Evolutionary conservation across 2,329 filamentous ascomycete genomes (phyloP).

Genomic region (Ambrosiella cleistominuta): DNA sequence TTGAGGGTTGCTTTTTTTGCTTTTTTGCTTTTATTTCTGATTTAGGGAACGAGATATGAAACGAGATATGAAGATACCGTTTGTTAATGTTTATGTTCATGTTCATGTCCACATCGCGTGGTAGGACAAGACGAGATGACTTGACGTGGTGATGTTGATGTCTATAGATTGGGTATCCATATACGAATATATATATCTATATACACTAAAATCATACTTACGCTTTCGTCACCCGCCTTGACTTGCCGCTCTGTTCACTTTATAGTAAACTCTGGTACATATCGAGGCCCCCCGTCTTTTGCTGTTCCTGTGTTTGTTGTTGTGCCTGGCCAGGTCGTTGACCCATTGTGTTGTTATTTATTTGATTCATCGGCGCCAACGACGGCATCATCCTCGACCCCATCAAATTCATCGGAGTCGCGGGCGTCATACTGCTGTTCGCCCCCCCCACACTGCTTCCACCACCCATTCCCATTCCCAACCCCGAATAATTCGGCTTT

Average conservation of each 20-base stretch:
- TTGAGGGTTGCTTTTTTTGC: not conserved
- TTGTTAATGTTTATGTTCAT: no score
- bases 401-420: not conserved
- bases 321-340: not conserved
- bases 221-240: no score
- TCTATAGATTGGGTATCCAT: not conserved
- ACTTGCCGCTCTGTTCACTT: not conserved
- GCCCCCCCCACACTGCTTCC: not conserved
- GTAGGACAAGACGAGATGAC: no score
- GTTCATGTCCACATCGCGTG: no score
- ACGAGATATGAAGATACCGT: no score
- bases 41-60: not conserved
- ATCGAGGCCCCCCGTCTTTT: conserved; percentile 38
- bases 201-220: no score
- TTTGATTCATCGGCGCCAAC: not conserved
- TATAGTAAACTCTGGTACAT: conserved; percentile 52
- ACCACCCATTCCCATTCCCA: not conserved
- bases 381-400: conserved; percentile 14
- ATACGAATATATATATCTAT: no score
- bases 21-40: not conserved
- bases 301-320: conserved; percentile 16
- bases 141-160: not conserved
- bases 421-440: not conserved
- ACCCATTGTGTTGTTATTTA: not conserved
- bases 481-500: not conserved